Evolutionary conservation across 306 rosid species (phyloP).

Genomic region (Gastrolobium bilobum): DNA sequence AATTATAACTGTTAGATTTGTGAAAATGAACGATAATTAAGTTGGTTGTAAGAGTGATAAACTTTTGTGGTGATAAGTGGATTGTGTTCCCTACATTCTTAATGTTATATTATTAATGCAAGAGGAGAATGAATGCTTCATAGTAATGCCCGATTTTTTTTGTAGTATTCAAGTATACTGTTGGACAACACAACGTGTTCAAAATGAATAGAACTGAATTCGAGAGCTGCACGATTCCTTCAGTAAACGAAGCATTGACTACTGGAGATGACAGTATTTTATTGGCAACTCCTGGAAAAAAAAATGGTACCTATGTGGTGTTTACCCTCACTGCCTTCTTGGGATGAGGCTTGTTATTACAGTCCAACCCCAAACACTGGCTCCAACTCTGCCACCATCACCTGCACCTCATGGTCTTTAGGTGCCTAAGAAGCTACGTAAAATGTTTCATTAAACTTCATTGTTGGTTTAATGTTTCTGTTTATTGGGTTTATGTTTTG

Average conservation of each 20-base stretch:
- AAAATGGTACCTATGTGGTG: conserved; percentile 42
- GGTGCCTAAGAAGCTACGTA: conserved; percentile 9
- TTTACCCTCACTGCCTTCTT: neutral
- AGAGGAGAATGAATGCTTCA: neutral
- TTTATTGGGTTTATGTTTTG: conserved; percentile 5
- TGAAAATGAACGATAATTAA: too few species aligned
- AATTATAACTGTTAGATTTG: too few species aligned
- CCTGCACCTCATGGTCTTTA: conserved; percentile 31
- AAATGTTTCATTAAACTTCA: conserved; percentile 31
- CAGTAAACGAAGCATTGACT: conserved; percentile 25
- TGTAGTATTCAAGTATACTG: conserved; percentile 33
- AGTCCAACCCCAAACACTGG: neutral
- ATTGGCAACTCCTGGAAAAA: conserved; percentile 38
- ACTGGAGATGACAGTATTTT: conserved; percentile 22
- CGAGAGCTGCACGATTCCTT: conserved; percentile 38
- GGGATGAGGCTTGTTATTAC: conserved; percentile 39
- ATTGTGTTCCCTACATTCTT: too few species aligned
- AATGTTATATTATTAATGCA: too few species aligned
- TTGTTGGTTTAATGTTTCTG: too few species aligned
- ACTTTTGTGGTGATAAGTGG: too few species aligned
- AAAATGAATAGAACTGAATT: conserved; percentile 44
- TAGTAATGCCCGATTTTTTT: neutral
- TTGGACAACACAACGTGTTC: conserved; percentile 36
- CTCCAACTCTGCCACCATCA: conserved; percentile 27
- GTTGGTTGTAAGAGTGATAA: too few species aligned